Conservation (phyloP, 331 rosid species). For the Cydonia oblonga region DNA sequence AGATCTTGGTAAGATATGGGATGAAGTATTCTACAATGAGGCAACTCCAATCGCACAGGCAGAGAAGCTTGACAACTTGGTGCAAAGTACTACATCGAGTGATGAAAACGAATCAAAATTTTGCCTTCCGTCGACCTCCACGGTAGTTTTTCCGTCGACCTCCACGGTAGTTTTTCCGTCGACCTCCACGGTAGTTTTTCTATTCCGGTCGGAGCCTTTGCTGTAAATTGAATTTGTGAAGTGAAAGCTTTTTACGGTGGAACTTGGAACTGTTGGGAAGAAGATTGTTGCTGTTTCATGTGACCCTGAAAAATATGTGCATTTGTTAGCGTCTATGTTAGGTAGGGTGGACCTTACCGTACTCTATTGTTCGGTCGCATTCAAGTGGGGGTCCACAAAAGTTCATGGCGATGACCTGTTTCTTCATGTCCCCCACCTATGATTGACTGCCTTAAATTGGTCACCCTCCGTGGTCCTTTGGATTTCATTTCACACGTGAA, state of each 20-base stretch:
- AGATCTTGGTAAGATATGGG: constrained; percentile 70
- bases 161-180: not conserved
- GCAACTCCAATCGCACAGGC: constrained; percentile 66
- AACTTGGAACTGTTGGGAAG: not conserved
- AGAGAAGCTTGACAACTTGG: constrained; percentile 57
- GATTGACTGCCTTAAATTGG: not conserved
- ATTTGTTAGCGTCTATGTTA: not conserved
- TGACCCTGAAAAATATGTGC: not conserved
- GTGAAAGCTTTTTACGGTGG: not conserved
- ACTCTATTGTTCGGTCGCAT: not conserved
- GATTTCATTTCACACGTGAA: too few species aligned
- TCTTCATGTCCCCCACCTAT: not conserved
- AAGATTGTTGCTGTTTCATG: not conserved
- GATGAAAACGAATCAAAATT: constrained; percentile 8
- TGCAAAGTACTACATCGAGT: constrained; percentile 39
- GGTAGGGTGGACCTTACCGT: not conserved
- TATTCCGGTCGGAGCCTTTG: too few species aligned
- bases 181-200: too few species aligned
- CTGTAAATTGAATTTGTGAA: constrained; percentile 11
- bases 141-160: too few species aligned
- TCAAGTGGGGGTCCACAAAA: not conserved
- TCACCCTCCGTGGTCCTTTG: not conserved
- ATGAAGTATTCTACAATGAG: constrained; percentile 54
- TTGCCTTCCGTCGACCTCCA: not conserved
- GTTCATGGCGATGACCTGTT: not conserved